Percentiles rank a stretch among this genome's conserved stretches.
These are phyloP conservation scores for Flaveria linearis DNA, from an alignment of 129 eudicot species.

Conservation along the genomic window DNA sequence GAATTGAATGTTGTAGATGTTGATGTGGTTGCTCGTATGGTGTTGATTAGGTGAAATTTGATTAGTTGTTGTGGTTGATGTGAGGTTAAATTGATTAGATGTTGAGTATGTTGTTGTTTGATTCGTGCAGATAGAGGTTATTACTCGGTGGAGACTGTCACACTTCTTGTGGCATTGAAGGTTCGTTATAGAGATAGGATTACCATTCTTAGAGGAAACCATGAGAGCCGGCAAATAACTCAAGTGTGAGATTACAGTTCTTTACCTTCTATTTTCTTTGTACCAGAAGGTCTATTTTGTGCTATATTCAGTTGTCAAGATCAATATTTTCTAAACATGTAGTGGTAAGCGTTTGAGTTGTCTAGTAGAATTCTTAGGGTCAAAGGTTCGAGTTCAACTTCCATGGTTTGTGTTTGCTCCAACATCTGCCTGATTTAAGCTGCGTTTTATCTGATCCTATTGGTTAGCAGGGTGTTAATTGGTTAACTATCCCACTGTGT, in stretches of 20 bases:
- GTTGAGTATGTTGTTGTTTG: conserved; percentile 25
- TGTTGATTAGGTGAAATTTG: conserved; percentile 11
- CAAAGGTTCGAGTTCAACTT: too few relatives aligned
- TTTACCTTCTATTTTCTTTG: neutral
- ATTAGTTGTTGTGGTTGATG: neutral
- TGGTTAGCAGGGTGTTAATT: too few relatives aligned
- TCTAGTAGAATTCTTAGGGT: too few relatives aligned
- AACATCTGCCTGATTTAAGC: too few relatives aligned
- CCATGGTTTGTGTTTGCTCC: too few relatives aligned
- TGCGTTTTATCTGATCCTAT: too few relatives aligned
- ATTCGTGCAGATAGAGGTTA: conserved; percentile 56
- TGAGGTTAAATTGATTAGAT: neutral
- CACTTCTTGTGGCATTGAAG: conserved; percentile 63
- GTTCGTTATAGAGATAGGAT: conserved; percentile 93
- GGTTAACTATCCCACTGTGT: too few relatives aligned
- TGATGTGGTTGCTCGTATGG: neutral
- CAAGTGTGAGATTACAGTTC: conserved; percentile 47
- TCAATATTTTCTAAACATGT: neutral
- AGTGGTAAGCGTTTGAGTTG: too few relatives aligned
- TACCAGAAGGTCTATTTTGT: neutral
- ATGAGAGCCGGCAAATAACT: conserved; percentile 73
- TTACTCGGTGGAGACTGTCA: conserved; percentile 67
- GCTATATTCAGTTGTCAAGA: neutral
- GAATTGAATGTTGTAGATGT: neutral
- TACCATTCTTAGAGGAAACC: conserved; percentile 96